These are phyloP conservation scores for Magnolia sinica DNA, from an alignment of 164 flowering plant genomes.

Conservation along the genomic window DNA sequence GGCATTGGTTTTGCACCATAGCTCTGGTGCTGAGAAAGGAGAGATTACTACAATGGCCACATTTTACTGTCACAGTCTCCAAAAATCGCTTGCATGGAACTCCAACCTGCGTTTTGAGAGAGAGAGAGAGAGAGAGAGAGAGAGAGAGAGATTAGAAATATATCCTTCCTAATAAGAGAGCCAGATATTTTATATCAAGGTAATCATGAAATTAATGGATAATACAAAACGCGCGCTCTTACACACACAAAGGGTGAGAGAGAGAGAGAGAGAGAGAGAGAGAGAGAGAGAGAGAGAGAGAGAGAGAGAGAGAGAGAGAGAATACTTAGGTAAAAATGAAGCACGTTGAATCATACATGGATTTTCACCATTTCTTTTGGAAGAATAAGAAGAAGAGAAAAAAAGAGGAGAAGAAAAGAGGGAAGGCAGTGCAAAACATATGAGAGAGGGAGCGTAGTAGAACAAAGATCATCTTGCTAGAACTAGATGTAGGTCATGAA, in stretches of 20 bases:
- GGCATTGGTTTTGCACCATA: constrained; percentile 49
- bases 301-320: not conserved
- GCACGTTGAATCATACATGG: not conserved
- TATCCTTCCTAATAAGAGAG: not conserved
- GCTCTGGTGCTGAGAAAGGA: constrained; percentile 82
- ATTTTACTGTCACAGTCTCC: constrained; percentile 91
- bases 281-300: not conserved
- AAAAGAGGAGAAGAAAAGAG: no score
- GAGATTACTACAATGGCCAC: constrained; percentile 86
- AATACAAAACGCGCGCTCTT: no score
- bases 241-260: not conserved
- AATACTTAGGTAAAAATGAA: not conserved
- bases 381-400: no score
- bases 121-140: not conserved
- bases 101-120: constrained; percentile 52
- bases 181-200: not conserved
- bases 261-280: not conserved
- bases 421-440: no score
- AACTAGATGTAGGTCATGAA: no score
- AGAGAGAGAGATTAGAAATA: not conserved
- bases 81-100: constrained; percentile 73
- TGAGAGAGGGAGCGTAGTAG: not conserved
- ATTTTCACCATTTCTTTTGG: not conserved
- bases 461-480: no score
- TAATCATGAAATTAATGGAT: no score